phyloP scores from a whole-genome alignment of 495 filamentous ascomycete genomes.

The Hypoxylon fuscum region DNA sequence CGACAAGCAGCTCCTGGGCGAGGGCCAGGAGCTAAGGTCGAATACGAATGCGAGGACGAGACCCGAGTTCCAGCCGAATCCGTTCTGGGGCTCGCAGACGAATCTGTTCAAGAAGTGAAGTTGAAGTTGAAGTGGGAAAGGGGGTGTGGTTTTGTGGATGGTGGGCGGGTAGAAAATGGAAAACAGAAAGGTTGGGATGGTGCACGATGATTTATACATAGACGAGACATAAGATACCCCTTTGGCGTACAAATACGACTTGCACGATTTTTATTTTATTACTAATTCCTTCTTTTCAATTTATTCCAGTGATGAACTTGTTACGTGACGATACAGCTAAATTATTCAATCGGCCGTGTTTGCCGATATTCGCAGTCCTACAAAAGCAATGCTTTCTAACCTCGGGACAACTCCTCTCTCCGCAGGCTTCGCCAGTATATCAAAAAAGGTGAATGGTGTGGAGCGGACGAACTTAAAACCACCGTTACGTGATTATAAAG shows the following conservation, averaged over 20 bases:
- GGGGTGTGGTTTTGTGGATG: too few relatives aligned
- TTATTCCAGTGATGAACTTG: too few relatives aligned
- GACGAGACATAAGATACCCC: slow-evolving; percentile 16
- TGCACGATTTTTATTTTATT: not conserved
- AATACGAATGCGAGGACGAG: slow-evolving; percentile 9
- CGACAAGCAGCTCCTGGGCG: slow-evolving; percentile 29
- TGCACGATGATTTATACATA: not conserved
- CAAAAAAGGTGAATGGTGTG: too few relatives aligned
- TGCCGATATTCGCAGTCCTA: too few relatives aligned
- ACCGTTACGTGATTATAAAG: too few relatives aligned
- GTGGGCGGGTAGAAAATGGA: not conserved
- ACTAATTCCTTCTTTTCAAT: too few relatives aligned
- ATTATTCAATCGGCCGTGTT: too few relatives aligned
- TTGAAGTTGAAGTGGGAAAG: not conserved
- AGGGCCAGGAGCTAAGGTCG: slow-evolving; percentile 27
- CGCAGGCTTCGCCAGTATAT: too few relatives aligned
- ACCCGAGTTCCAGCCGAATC: slow-evolving; percentile 49
- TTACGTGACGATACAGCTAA: too few relatives aligned
- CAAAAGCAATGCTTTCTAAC: too few relatives aligned
- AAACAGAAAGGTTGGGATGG: not conserved
- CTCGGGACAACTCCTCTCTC: too few relatives aligned
- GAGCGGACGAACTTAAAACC: too few relatives aligned
- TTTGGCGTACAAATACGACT: slow-evolving; percentile 9
- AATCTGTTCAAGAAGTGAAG: slow-evolving; percentile 42
- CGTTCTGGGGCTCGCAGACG: slow-evolving; percentile 45